Evolutionary conservation across 306 rosid genomes (phyloP).

Genomic region (Dalbergia cultrata): DNA sequence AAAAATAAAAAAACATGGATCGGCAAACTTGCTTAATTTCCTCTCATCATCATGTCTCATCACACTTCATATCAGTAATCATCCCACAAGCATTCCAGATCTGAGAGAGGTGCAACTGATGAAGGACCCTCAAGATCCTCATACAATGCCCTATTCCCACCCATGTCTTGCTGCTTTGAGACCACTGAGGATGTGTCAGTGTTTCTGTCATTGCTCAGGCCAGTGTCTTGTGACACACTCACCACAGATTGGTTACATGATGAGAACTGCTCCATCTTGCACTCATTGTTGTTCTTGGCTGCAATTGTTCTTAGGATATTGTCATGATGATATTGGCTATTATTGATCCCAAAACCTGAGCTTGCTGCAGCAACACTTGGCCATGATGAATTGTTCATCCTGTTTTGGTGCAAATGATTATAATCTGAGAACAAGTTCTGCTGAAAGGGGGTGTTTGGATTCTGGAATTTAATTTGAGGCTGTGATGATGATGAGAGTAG

Average conservation of each 20-base stretch:
- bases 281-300: conserved; percentile 41
- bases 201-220: conserved; percentile 73
- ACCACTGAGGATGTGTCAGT: conserved; percentile 71
- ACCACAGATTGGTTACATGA: conserved; percentile 53
- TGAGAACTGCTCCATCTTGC: conserved; percentile 76
- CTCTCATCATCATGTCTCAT: neutral
- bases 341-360: conserved; percentile 1
- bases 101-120: conserved; percentile 57
- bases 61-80: conserved; percentile 44
- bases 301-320: conserved; percentile 40
- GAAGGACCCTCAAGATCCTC: conserved; percentile 59
- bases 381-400: conserved; percentile 40
- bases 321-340: neutral
- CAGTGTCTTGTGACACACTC: conserved; percentile 75
- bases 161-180: conserved; percentile 64
- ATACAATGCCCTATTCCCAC: conserved; percentile 48
- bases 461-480: conserved; percentile 38
- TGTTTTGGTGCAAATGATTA: conserved; percentile 38
- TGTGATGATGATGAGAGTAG: conserved; percentile 12
- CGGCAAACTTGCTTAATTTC: conserved; percentile 43
- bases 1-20: conserved; percentile 29
- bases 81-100: conserved; percentile 70
- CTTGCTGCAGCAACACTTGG: neutral
- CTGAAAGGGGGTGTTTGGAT: conserved; percentile 44
- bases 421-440: conserved; percentile 20